These are phyloP conservation scores for Microcyclospora tardicrescens DNA, from an alignment of 2,329 filamentous ascomycete species.

Conservation along the genomic window DNA sequence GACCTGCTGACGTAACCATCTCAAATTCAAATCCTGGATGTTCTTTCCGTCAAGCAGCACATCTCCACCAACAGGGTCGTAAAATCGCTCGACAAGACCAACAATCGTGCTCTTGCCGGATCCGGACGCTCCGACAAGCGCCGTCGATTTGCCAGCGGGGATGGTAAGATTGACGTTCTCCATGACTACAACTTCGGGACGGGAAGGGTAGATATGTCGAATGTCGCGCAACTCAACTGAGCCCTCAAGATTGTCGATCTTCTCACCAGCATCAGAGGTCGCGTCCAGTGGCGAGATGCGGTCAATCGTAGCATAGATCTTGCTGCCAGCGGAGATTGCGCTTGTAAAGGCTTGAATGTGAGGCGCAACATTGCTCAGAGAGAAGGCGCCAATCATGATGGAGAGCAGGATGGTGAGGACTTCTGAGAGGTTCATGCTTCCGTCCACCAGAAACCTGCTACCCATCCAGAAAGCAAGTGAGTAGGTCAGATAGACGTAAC, in stretches of 20 bases:
- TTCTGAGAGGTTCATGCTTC: conserved; percentile 51
- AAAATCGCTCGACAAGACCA: conserved; percentile 86
- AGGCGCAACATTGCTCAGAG: conserved; percentile 74
- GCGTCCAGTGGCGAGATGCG: conserved; percentile 74
- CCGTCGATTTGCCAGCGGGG: conserved; percentile 82
- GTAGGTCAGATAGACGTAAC: conserved; percentile 75
- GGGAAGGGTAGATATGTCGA: conserved; percentile 88
- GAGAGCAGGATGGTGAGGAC: conserved; percentile 80
- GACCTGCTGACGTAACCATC: conserved; percentile 86
- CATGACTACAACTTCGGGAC: conserved; percentile 83
- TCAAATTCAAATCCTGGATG: conserved; percentile 67
- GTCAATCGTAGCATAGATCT: conserved; percentile 92
- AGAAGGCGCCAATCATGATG: conserved; percentile 86
- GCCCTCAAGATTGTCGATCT: conserved; percentile 59
- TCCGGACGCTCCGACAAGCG: conserved; percentile 84
- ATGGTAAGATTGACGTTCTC: conserved; percentile 66
- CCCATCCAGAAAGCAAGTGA: conserved; percentile 83
- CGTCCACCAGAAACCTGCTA: conserved; percentile 56
- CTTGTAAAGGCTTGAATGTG: conserved; percentile 78
- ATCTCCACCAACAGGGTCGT: conserved; percentile 69
- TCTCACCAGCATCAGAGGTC: conserved; percentile 55
- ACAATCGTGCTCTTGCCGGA: conserved; percentile 93
- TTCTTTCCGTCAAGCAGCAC: conserved; percentile 75
- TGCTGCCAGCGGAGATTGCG: conserved; percentile 68
- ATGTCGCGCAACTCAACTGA: conserved; percentile 68